Base-by-base conservation (phyloP, 768 basidiomycete genomes). In the Boletus sp. region DNA sequence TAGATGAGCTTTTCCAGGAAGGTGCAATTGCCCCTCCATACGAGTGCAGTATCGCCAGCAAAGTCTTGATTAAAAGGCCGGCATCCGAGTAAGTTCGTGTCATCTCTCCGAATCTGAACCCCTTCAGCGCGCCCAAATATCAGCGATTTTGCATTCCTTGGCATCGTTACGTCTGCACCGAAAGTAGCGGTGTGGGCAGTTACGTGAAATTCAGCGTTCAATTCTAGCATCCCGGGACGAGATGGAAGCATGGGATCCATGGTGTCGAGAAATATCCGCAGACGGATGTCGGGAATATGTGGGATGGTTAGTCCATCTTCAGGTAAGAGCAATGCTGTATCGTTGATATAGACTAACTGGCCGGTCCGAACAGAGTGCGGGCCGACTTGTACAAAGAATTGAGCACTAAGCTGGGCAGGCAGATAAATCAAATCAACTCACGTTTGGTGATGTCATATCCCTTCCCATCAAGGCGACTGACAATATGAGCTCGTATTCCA, bases 401-500 rank as follows among this genome's bases (percentile, higher is more conserved):
- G 47, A 63, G 50, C 28, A 28, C n/a, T 54, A 48, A 35, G 32
- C 2, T 50, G 29, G 39, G 37, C 50, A 45, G 4, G 24, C 11
- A 33, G 11, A 58, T 36, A 9, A 55, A 47, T 41, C 37, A 9
- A 55, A 47, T 41, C 37, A 18, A 71, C 88, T 66, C 63, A 94
- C 94, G 75, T 76, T 85, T 91, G 35, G 88, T 81, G 52, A 98
- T 80, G 63, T 96, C 91, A 63, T 93, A 96, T 8, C 94, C 94
- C 62, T 79, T 86, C 12, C 87, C 87, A 63, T 95, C 94, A 52
- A 94, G 69, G 29, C 92, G 80, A 66, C 83, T 87, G 24, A 91
- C 85, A 18, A 95, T 86, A 58, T 85, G 86, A 2, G 86, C 80
- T 37, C 90, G 82, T 47, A 97, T 80, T 7, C 93, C 94, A 2